Conservation (phyloP, 176 grass and related monocot genomes). For the Canna indica region DNA sequence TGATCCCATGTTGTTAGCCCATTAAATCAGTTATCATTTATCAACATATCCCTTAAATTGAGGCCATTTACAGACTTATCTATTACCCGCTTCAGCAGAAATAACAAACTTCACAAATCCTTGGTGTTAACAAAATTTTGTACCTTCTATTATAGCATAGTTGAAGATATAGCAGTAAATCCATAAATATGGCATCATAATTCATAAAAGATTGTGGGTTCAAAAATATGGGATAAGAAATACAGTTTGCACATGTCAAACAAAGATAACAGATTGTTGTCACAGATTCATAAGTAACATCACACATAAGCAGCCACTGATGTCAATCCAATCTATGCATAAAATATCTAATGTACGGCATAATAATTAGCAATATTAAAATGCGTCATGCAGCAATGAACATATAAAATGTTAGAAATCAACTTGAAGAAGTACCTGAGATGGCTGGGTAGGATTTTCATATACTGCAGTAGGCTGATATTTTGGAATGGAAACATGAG, state of each 20-base stretch:
- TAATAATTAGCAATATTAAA: background rate
- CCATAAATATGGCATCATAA: too few relatives aligned
- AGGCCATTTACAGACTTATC: too few relatives aligned
- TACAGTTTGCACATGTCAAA: background rate
- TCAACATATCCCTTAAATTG: too few relatives aligned
- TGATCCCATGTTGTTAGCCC: too few relatives aligned
- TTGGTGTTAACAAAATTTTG: too few relatives aligned
- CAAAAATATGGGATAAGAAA: background rate
- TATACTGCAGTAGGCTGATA: slow-evolving; percentile 40
- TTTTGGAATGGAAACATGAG: slow-evolving; percentile 62
- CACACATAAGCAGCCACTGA: background rate
- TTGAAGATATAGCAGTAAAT: background rate
- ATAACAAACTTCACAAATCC: too few relatives aligned
- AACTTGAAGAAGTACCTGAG: slow-evolving; percentile 36
- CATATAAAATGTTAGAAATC: background rate
- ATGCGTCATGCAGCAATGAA: background rate
- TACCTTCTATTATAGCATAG: background rate
- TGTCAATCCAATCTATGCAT: background rate
- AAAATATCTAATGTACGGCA: background rate
- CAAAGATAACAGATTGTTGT: background rate
- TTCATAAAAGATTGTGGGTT: too few relatives aligned
- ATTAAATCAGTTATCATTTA: too few relatives aligned
- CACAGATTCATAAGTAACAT: background rate
- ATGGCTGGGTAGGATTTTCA: slow-evolving; percentile 62
- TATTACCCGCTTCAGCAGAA: too few relatives aligned